Evolutionary conservation across 805 yeast species (phyloP).

Genomic region (Pachysolen tannophilus): DNA sequence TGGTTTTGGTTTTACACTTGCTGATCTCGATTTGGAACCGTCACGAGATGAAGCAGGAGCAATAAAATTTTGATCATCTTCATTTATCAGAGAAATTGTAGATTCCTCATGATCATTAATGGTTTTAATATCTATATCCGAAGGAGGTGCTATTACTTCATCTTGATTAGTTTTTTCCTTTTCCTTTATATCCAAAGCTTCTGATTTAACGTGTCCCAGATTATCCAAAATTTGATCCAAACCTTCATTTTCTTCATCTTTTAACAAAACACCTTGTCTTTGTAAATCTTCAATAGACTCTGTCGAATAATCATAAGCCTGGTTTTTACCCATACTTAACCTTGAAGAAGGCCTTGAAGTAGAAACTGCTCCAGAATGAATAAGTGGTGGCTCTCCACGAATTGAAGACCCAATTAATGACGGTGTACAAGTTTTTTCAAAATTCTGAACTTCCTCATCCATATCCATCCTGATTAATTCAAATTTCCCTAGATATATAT

Average conservation of each 20-base stretch:
- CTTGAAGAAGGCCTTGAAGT: constrained; percentile 16
- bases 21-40: constrained; percentile 9
- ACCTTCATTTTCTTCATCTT: constrained; percentile 50
- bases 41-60: constrained; percentile 24
- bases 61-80: constrained; percentile 22
- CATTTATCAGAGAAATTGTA: constrained; percentile 17
- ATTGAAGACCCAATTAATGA: constrained; percentile 48
- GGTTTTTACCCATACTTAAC: constrained; percentile 36
- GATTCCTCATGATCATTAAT: constrained; percentile 7
- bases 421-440: constrained; percentile 38
- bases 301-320: constrained; percentile 21
- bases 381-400: constrained; percentile 22
- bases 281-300: constrained; percentile 26
- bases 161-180: constrained; percentile 9
- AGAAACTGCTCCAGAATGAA: background rate
- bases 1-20: constrained; percentile 4
- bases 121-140: constrained; percentile 7
- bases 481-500: too few species aligned
- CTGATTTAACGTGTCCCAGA: constrained; percentile 44
- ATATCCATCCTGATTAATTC: constrained; percentile 43
- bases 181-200: constrained; percentile 26
- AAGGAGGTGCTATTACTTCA: constrained; percentile 4
- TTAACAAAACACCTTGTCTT: constrained; percentile 45
- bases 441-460: constrained; percentile 45
- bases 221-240: constrained; percentile 45